Evolutionary conservation across 495 filamentous ascomycete genomes (phyloP).

Genomic region (Astrothelium macrocarpum): DNA sequence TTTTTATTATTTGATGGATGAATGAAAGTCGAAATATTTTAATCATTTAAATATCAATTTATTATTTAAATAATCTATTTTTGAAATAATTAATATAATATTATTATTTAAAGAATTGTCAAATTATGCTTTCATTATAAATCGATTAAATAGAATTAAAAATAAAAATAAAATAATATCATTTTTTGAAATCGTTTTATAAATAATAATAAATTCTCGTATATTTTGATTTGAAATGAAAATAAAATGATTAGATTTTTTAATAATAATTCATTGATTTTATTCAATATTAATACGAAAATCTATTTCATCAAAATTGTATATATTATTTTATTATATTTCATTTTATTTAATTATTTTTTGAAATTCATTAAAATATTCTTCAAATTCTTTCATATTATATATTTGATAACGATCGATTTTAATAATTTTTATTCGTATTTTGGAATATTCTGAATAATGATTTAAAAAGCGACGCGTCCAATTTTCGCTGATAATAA

Average conservation of each 20-base stretch:
- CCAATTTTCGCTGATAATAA: too few species aligned
- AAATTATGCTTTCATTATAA: not conserved
- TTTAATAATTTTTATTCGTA: slow-evolving; percentile 4
- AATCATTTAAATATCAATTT: not conserved
- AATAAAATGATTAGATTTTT: too few species aligned
- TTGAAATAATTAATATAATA: too few species aligned
- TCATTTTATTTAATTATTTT: slow-evolving; percentile 1
- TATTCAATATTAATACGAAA: slow-evolving; percentile 6
- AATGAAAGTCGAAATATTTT: too few species aligned
- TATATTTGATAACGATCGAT: not conserved
- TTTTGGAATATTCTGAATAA: slow-evolving; percentile 4
- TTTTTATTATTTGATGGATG: too few species aligned
- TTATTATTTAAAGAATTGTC: slow-evolving; percentile 1
- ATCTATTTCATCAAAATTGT: slow-evolving; percentile 13
- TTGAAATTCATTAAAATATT: slow-evolving; percentile 11
- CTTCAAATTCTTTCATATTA: too few species aligned
- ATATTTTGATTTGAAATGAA: too few species aligned
- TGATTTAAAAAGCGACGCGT: too few species aligned
- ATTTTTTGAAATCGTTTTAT: slow-evolving; percentile 11
- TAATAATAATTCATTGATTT: too few species aligned
- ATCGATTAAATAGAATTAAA: slow-evolving; percentile 13
- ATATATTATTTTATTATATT: slow-evolving; percentile 7
- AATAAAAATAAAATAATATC: not conserved
- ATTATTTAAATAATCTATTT: slow-evolving; percentile 4
- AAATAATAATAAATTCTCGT: slow-evolving; percentile 6